These are phyloP conservation scores for Rhodomyrtus psidioides DNA, from an alignment of 441 rosid genomes.

Conservation along the genomic window DNA sequence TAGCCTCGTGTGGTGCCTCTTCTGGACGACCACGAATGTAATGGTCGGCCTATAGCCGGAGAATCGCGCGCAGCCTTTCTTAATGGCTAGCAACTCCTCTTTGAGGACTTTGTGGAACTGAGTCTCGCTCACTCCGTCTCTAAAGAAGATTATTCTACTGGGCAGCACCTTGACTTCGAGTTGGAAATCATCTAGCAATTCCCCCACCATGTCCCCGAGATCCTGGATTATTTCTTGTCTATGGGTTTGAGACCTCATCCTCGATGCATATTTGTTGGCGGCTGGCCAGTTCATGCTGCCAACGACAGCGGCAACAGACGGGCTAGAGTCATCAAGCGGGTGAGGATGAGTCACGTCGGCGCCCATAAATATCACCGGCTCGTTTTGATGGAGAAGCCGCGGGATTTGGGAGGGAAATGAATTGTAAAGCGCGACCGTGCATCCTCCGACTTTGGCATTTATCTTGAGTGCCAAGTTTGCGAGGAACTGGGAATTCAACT, in stretches of 20 bases:
- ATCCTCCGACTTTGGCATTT: slow-evolving; percentile 74
- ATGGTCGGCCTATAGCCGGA: slow-evolving; percentile 39
- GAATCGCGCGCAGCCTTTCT: slow-evolving; percentile 39
- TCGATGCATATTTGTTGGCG: slow-evolving; percentile 56
- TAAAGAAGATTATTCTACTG: slow-evolving; percentile 51
- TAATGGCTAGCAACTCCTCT: slow-evolving; percentile 52
- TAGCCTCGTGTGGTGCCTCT: slow-evolving; percentile 63
- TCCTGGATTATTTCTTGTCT: slow-evolving; percentile 66
- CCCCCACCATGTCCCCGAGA: slow-evolving; percentile 56
- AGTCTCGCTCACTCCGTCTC: slow-evolving; percentile 73
- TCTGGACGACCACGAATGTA: slow-evolving; percentile 62
- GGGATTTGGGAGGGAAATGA: slow-evolving; percentile 81
- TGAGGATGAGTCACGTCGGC: slow-evolving; percentile 80
- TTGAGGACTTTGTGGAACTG: slow-evolving; percentile 55
- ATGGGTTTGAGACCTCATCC: slow-evolving; percentile 68
- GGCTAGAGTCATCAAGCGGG: slow-evolving; percentile 64
- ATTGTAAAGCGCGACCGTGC: slow-evolving; percentile 75
- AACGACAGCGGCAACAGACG: slow-evolving; percentile 70
- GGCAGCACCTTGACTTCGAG: slow-evolving; percentile 58
- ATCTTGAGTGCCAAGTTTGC: slow-evolving; percentile 70
- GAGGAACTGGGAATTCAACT: slow-evolving; percentile 56
- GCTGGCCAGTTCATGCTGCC: slow-evolving; percentile 85
- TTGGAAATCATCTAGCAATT: slow-evolving; percentile 66
- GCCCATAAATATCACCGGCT: slow-evolving; percentile 75
- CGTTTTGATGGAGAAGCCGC: slow-evolving; percentile 37